Evolutionary conservation across 768 basidiomycete genomes (phyloP), one percentile per base, ranked within the genome.

Genomic region (Tephrocybe rancida): DNA sequence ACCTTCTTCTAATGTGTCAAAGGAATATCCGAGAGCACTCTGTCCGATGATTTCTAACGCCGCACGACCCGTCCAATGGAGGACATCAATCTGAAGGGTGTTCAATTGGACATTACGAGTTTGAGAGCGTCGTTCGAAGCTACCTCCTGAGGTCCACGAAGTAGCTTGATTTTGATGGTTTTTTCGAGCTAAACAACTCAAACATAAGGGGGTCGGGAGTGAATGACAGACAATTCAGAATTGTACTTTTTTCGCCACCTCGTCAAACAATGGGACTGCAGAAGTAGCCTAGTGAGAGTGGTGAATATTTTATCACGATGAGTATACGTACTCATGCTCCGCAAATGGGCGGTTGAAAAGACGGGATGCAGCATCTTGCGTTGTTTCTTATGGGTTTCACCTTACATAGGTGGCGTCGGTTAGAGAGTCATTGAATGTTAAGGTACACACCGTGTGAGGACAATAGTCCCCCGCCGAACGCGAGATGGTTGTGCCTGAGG

Each of bases 301-400:
- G 27, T n/a, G 22, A 39, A 18, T 21, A 14, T 21, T 22, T 30
- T 9, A 4, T 3, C 24, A 26, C 5, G 5, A 19, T 21, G 27
- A 43, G 5, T 16, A n/a, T 5, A 30, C 56, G 29, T 35, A 61
- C 61, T 39, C 55, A 65, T 54, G 22, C 65, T 61, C 4, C 71
- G 67, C 65, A 76, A 63, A 43, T 73, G 70, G 0, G 64, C 61
- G 19, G 61, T 64, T 10, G 73, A 73, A 48, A 76, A 76, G 2
- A 71, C 69, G 1, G 73, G 73, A 55, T 71, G 72, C n/a, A 76
- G 47, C 60, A 76, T 62, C 52, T 72, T 73, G 19, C 73, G 58
- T 48, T 74, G 73, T 35, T 44, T 63, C 27, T 51, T 56, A 44
- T 64, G 64, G 18, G 48, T 46, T 38, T 62, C 59, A 19, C 61